Conservation (phyloP, 2,329 filamentous ascomycete genomes). For the Colletotrichum liriopes region DNA sequence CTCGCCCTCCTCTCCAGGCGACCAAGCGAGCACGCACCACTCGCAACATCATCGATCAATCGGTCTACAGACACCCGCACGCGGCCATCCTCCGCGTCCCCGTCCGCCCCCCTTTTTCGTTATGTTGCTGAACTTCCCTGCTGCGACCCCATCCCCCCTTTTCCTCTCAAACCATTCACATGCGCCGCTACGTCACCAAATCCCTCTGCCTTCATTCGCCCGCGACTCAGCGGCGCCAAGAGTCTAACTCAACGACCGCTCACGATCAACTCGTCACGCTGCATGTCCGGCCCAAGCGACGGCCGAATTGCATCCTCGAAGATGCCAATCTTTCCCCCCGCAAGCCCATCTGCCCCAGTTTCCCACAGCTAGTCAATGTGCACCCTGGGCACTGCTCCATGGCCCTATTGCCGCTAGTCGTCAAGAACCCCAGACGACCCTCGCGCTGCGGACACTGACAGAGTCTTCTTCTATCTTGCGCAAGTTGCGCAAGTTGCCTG, state of each 20-base stretch:
- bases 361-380: not conserved
- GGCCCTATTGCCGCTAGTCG: not conserved
- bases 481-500: not conserved
- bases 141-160: slow-evolving; percentile 8
- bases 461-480: not conserved
- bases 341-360: slow-evolving; percentile 9
- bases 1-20: slow-evolving; percentile 5
- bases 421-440: slow-evolving; percentile 6
- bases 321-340: slow-evolving; percentile 29
- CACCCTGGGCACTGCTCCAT: not conserved
- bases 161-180: slow-evolving; percentile 13
- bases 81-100: slow-evolving; percentile 1
- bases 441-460: not conserved
- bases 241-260: slow-evolving; percentile 42
- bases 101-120: not conserved
- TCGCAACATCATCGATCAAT: not conserved
- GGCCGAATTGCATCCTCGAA: slow-evolving; percentile 9
- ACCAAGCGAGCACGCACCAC: slow-evolving; percentile 13
- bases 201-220: slow-evolving; percentile 29
- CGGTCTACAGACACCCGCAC: slow-evolving; percentile 12
- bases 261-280: slow-evolving; percentile 35
- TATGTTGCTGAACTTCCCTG: slow-evolving; percentile 15
- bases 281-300: slow-evolving; percentile 12
- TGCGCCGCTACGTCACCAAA: slow-evolving; percentile 34
- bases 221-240: slow-evolving; percentile 27